Evolutionary conservation across 148 eudicot species (phyloP), one percentile per base, ranked within the genome.

Genomic region (Nepenthes gracilis): DNA sequence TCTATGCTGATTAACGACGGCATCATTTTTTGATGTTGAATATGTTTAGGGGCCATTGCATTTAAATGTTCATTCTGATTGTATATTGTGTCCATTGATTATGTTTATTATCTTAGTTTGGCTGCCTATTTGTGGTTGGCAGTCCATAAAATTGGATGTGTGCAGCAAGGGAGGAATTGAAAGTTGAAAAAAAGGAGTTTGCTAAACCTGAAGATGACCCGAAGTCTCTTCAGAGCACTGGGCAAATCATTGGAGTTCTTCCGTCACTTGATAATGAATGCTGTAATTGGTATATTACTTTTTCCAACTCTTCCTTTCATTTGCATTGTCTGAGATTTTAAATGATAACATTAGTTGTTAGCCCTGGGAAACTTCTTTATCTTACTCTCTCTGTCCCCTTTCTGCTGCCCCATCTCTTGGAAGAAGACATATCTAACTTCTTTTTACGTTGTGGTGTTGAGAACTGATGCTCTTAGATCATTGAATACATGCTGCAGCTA

Each of bases 141-240:
- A 49, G 6, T n/a, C 14, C 11, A 2, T 49, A 5, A 59, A 12
- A 38, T 59, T 35, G 13, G 23, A 51, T 72, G 45, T 69, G 2
- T 65, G 47, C 83, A 94, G 95, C 79, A 61, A 84, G 85, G 64
- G 99, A 94, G 59, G 85, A 74, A 43, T 60, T 84, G 67, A 79
- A 86, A 66, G 63, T 67, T 48, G 78, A 83, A 33, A 86, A 94
- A 62, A 94, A 89, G 81, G 99, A 94, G 60, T 94, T 71, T 64
- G 79, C 84, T 64, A 94, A 94, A 71, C 86, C 99, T 0, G 99
- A 94, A 71, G 99, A 94, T 77, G 97, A 94, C 78, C 71, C 89
- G 66, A 94, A 94, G 85, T 89, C 97, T 1, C 95, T 94, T 57
- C 97, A 94, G 73, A 94, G 99, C 71, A 97, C 89, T 70, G 99